Base-by-base conservation (phyloP, 257 asterid genomes). In the Sherardia arvensis region DNA sequence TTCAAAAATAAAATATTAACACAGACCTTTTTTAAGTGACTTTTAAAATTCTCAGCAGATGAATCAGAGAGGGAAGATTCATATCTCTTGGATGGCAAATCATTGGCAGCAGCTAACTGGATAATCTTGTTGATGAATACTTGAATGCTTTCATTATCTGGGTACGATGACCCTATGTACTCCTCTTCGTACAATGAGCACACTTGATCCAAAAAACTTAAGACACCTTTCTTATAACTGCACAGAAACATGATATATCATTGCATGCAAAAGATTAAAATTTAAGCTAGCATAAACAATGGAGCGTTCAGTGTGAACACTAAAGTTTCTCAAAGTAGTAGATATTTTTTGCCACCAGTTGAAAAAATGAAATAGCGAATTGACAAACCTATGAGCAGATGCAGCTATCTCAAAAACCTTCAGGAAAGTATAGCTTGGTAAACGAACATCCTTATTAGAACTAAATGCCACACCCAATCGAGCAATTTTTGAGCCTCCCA, bases 161-260 rank as follows among this genome's bases (percentile, higher is more conserved):
- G 77, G 62, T 87, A 81, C 34, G 73, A 62, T 54, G 80, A 63
- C 51, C 64, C 74, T 43, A 81, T 73, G 76, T 80, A 79, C 34
- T 81, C 87, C 65, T 78, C 79, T 71, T 87, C 88, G 40, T 85
- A 87, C 77, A 84, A 79, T 56, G 82, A 80, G 86, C 90, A 85
- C 64, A 93, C 83, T 80, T 87, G 91, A 77, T 87, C 95, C 78
- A 90, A 71, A 78, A 93, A 93, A 70, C 76, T 75, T 49, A 93
- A 75, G 40, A 82, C 85, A 38, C 90, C 93, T 74, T 84, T 81
- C 79, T 84, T 93, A 77, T 90, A 95, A 81, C 97, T 93, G 92
- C 78, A 77, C 59, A 66, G 27, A 53, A 53, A 47, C 34, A 70
- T 57, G 49, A 47, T 29, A 61, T 32, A 58, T 11, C 1, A 38